Percentiles rank a stretch among this genome's conserved stretches.
phyloP scores from a whole-genome alignment of 2,329 filamentous ascomycete species.

The Fusarium oligoseptatum region DNA sequence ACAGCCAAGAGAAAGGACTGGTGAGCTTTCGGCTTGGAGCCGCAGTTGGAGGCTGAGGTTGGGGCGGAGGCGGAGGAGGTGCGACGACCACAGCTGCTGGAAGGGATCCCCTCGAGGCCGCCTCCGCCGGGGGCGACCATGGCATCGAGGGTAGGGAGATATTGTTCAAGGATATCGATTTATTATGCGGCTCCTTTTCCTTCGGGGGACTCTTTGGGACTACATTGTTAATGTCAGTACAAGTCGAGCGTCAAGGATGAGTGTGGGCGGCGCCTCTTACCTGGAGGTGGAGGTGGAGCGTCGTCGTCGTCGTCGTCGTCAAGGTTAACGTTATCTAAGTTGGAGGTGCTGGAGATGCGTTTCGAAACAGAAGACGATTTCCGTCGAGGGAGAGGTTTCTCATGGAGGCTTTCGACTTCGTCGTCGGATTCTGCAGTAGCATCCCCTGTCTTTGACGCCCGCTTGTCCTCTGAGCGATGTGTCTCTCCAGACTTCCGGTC shows the following conservation, averaged over 20 bases:
- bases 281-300: conserved; percentile 45
- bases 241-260: not conserved
- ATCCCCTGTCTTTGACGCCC: conserved; percentile 28
- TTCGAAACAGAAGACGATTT: conserved; percentile 57
- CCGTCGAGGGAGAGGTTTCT: conserved; percentile 41
- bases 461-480: conserved; percentile 17
- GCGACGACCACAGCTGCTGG: conserved; percentile 51
- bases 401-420: conserved; percentile 25
- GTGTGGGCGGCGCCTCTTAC: conserved; percentile 43
- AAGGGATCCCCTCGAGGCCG: conserved; percentile 60
- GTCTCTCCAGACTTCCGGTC: conserved; percentile 29
- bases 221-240: conserved; percentile 38
- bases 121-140: conserved; percentile 73
- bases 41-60: conserved; percentile 48
- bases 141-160: conserved; percentile 80
- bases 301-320: conserved; percentile 68
- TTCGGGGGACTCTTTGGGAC: conserved; percentile 50
- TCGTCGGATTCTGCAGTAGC: conserved; percentile 32
- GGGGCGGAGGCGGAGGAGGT: conserved; percentile 46
- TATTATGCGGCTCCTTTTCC: conserved; percentile 60
- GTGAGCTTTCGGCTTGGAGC: conserved; percentile 78
- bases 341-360: conserved; percentile 61
- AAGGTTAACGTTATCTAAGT: conserved; percentile 75
- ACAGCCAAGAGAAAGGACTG: conserved; percentile 89
- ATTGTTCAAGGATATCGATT: conserved; percentile 75